These are phyloP conservation scores for Pseudozyma hubeiensis DNA, from an alignment of 1,284 basidiomycete species.

Conservation along the genomic window DNA sequence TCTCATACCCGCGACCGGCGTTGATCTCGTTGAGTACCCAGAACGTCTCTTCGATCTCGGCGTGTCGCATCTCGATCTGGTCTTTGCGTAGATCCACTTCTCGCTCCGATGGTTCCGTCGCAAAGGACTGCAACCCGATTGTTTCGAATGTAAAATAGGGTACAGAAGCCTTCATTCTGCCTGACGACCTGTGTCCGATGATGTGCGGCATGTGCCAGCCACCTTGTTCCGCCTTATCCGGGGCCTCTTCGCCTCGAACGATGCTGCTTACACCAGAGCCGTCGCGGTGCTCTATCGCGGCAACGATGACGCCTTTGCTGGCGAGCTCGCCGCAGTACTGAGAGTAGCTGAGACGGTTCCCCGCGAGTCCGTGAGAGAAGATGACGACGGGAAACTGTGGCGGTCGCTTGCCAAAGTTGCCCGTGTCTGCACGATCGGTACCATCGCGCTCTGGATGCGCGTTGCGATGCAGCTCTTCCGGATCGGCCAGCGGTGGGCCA, in stretches of 20 bases:
- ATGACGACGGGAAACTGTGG: conserved; percentile 57
- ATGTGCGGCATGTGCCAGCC: conserved; percentile 10
- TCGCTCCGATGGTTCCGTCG: conserved; percentile 55
- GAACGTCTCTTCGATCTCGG: conserved; percentile 70
- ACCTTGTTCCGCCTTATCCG: conserved; percentile 7
- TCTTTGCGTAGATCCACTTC: conserved; percentile 70
- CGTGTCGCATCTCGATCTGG: conserved; percentile 71
- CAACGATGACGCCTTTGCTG: conserved; percentile 67
- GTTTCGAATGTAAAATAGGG: conserved; percentile 68
- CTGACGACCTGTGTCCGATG: conserved; percentile 18
- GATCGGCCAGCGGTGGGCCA: conserved; percentile 50
- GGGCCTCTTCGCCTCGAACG: conserved; percentile 53
- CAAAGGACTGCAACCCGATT: conserved; percentile 66
- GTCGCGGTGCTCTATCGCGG: conserved; percentile 72
- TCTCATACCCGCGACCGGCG: conserved; percentile 56
- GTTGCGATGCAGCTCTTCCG: conserved; percentile 24
- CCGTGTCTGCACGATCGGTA: conserved; percentile 22
- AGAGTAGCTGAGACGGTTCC: conserved; percentile 60
- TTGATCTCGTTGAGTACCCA: conserved; percentile 67
- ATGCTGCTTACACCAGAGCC: conserved; percentile 71
- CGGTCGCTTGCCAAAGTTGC: conserved; percentile 42
- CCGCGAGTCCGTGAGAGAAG: conserved; percentile 61
- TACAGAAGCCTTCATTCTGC: conserved; percentile 30
- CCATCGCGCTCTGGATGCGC: conserved; percentile 1
- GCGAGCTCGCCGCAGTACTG: conserved; percentile 63